These are phyloP conservation scores for Perkinsus marinus DNA, from an alignment of 169 alveolate genomes.

Conservation along the genomic window DNA sequence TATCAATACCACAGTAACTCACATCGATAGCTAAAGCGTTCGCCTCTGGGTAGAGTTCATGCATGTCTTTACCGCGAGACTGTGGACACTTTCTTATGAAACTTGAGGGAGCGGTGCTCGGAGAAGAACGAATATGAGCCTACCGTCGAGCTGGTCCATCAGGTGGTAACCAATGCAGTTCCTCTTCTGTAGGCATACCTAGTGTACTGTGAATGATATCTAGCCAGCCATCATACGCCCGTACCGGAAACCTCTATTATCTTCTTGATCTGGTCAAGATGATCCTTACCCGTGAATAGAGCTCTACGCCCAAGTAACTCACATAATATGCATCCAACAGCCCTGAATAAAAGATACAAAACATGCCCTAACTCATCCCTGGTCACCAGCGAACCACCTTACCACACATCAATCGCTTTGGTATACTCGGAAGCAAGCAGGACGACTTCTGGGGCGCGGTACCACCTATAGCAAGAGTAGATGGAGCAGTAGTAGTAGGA, in stretches of 20 bases:
- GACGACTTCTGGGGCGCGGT: slow-evolving; percentile 83
- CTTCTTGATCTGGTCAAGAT: slow-evolving; percentile 69
- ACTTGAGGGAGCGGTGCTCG: background rate
- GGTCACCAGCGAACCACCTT: no score
- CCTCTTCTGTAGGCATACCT: slow-evolving; percentile 71
- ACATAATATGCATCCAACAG: slow-evolving; percentile 82
- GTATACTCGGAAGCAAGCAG: slow-evolving; percentile 63
- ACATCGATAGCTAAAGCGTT: slow-evolving; percentile 57
- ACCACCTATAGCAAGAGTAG: slow-evolving; percentile 42
- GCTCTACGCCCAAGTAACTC: slow-evolving; percentile 74
- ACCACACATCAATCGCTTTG: slow-evolving; percentile 80
- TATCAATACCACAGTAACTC: background rate
- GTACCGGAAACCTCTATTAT: slow-evolving; percentile 29
- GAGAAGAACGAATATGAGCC: background rate
- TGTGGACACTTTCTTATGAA: background rate
- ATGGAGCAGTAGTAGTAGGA: no score
- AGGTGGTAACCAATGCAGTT: slow-evolving; percentile 32
- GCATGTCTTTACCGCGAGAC: background rate
- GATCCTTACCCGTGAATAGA: slow-evolving; percentile 78
- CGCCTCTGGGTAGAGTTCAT: slow-evolving; percentile 48
- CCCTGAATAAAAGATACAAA: background rate
- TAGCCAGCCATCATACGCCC: no score
- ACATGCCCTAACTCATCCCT: background rate
- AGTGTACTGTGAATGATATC: no score
- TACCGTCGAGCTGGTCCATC: slow-evolving; percentile 9